phyloP scores from a whole-genome alignment of 257 asterid species.

The Capsicum chinense region DNA sequence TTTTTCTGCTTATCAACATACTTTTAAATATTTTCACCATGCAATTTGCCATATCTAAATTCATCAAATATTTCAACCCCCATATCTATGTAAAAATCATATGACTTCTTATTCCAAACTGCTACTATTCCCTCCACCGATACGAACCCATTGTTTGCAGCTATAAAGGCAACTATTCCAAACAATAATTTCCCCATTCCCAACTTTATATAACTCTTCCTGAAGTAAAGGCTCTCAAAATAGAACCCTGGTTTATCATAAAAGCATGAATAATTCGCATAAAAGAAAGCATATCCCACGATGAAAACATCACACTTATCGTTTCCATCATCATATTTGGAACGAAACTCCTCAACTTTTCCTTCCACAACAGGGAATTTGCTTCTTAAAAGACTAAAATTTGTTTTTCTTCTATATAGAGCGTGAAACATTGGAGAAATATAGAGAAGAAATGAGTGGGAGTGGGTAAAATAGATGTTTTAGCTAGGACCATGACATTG shows the following conservation, averaged over 20 bases:
- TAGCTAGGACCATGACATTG: no score
- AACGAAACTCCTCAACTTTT: neutral
- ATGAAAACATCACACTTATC: neutral
- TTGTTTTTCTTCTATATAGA: no score
- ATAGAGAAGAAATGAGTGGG: no score
- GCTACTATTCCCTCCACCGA: conserved; percentile 27
- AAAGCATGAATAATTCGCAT: conserved; percentile 27
- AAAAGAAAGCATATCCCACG: conserved; percentile 25
- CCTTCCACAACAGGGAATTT: conserved; percentile 6
- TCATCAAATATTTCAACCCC: conserved; percentile 30
- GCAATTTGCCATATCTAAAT: conserved; percentile 28
- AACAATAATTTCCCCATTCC: conserved; percentile 19
- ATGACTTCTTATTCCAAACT: conserved; percentile 31
- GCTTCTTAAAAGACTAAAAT: no score
- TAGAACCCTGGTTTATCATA: neutral
- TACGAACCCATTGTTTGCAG: conserved; percentile 28
- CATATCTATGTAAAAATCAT: conserved; percentile 26
- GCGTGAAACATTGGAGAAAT: no score
- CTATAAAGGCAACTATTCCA: neutral
- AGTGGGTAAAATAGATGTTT: no score
- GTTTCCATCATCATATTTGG: neutral
- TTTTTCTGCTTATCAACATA: conserved; percentile 9
- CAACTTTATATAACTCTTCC: neutral
- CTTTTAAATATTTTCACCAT: conserved; percentile 13
- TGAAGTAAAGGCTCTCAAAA: conserved; percentile 31